A percentile compares a stretch with the other conserved stretches of the same genome.
phyloP scores from a whole-genome alignment of 805 yeast genomes.

The Pichia phayaonensis region DNA sequence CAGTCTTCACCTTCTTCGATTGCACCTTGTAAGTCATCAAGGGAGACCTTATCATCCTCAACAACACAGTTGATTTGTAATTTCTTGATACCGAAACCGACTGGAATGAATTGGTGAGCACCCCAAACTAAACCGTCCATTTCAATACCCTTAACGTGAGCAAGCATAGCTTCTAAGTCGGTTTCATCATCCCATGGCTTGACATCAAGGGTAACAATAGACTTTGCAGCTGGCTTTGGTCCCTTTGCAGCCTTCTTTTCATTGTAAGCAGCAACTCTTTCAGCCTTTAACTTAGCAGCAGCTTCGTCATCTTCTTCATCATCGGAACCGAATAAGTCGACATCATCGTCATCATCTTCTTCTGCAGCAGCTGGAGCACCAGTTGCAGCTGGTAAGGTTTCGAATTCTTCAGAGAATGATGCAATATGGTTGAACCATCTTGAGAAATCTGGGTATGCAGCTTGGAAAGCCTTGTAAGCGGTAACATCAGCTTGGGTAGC shows the following conservation, averaged over 20 bases:
- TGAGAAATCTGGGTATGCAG: slow-evolving; percentile 85
- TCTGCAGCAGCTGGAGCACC: slow-evolving; percentile 54
- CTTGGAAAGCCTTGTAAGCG: slow-evolving; percentile 89
- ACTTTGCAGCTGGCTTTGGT: slow-evolving; percentile 98
- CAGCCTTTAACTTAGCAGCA: slow-evolving; percentile 95
- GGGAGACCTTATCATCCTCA: slow-evolving; percentile 93
- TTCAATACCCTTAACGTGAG: slow-evolving; percentile 76
- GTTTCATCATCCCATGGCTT: slow-evolving; percentile 99
- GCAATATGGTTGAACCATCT: slow-evolving; percentile 99
- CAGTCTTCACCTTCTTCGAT: slow-evolving; percentile 95
- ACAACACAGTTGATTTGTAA: slow-evolving; percentile 97
- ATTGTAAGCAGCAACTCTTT: slow-evolving; percentile 96
- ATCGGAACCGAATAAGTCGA: slow-evolving; percentile 89
- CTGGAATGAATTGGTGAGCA: slow-evolving; percentile 91
- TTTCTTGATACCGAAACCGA: slow-evolving; percentile 99
- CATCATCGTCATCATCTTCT: slow-evolving; percentile 85
- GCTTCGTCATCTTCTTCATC: slow-evolving; percentile 93
- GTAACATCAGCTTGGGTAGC: slow-evolving; percentile 95
- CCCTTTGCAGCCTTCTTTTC: slow-evolving; percentile 97
- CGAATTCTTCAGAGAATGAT: slow-evolving; percentile 82
- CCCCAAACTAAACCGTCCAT: slow-evolving; percentile 98
- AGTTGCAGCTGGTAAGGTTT: slow-evolving; percentile 69
- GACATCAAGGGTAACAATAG: slow-evolving; percentile 92
- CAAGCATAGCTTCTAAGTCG: slow-evolving; percentile 80
- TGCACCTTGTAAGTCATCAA: slow-evolving; percentile 75